These are phyloP conservation scores for Verbena officinalis DNA, from an alignment of 257 asterid genomes.

Conservation along the genomic window DNA sequence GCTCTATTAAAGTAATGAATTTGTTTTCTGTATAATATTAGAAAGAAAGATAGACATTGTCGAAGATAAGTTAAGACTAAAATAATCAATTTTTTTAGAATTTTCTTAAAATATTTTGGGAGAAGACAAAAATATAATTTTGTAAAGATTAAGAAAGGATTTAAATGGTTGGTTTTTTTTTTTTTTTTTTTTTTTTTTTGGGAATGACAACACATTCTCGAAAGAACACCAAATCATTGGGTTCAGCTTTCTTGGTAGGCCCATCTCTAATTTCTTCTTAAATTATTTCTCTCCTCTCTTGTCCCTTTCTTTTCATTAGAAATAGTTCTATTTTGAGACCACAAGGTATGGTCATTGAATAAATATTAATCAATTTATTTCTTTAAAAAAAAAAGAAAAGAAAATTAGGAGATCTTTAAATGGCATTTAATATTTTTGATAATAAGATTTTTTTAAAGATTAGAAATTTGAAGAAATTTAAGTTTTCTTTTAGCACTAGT, in stretches of 20 bases:
- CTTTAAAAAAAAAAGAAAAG: too few relatives aligned
- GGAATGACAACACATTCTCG: too few relatives aligned
- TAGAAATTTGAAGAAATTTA: background rate
- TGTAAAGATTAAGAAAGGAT: too few relatives aligned
- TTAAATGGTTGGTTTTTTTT: too few relatives aligned
- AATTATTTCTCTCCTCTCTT: background rate
- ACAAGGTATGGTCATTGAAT: background rate
- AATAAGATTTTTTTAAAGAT: background rate
- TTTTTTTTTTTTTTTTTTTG: too few relatives aligned
- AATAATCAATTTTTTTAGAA: background rate
- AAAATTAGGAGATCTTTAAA: too few relatives aligned
- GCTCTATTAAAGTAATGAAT: background rate
- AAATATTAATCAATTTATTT: background rate
- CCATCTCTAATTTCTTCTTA: background rate
- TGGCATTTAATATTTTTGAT: background rate
- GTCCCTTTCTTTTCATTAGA: background rate
- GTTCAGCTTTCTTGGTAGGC: conserved; percentile 14
- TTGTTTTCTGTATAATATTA: too few relatives aligned
- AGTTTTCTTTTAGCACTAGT: too few relatives aligned
- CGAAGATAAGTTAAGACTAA: background rate
- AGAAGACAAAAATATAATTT: too few relatives aligned
- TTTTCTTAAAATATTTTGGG: too few relatives aligned
- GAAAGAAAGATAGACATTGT: background rate
- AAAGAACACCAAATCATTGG: conserved; percentile 1
- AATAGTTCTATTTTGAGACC: background rate